Conservation (phyloP, 352 stramenopile genomes). For the Phytopythium ostracodes region DNA sequence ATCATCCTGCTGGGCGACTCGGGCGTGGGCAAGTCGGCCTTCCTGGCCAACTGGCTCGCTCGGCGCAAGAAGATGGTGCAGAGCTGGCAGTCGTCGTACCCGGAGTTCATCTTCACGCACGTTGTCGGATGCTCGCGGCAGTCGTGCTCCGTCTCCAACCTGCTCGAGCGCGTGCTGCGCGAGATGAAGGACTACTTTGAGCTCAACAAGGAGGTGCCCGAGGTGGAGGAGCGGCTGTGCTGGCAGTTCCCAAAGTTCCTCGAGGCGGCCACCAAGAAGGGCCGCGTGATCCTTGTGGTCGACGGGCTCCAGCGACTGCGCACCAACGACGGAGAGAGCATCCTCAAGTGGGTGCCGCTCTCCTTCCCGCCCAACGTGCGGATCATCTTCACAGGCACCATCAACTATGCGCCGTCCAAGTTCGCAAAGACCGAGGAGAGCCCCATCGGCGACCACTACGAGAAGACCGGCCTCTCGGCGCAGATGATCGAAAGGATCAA, state of each 20-base stretch:
- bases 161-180: constrained; percentile 83
- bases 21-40: constrained; percentile 69
- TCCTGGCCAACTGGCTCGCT: constrained; percentile 80
- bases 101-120: constrained; percentile 90
- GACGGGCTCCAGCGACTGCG: constrained; percentile 85
- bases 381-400: constrained; percentile 76
- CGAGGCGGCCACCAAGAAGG: constrained; percentile 88
- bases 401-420: constrained; percentile 43
- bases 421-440: constrained; percentile 22
- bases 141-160: constrained; percentile 80
- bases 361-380: constrained; percentile 86
- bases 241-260: constrained; percentile 91
- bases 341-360: constrained; percentile 90
- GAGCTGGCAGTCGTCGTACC: constrained; percentile 77
- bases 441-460: constrained; percentile 46
- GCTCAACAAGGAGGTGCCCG: constrained; percentile 77
- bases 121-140: constrained; percentile 86
- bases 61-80: constrained; percentile 84
- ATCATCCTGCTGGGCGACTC: constrained; percentile 74
- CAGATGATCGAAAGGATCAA: constrained; percentile 85
- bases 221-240: constrained; percentile 82
- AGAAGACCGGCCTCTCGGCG: constrained; percentile 50
- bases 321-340: constrained; percentile 84
- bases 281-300: constrained; percentile 87
- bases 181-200: constrained; percentile 92